These are phyloP conservation scores for Ochetophila trinervis DNA, from an alignment of 306 rosid species.

Conservation along the genomic window DNA sequence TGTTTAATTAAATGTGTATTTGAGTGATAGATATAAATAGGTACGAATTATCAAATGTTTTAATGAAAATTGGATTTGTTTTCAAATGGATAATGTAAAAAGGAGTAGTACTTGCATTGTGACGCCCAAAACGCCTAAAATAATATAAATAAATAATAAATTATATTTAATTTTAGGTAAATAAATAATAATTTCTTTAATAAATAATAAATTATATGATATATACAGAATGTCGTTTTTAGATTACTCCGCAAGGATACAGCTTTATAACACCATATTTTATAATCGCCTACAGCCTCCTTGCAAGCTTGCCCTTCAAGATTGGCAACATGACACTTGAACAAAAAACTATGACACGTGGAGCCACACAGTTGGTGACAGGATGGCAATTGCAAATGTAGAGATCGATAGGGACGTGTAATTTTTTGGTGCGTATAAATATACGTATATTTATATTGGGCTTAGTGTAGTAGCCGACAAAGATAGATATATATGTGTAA, in stretches of 20 bases:
- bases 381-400: background rate
- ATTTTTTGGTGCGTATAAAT: background rate
- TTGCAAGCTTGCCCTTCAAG: background rate
- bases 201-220: no score
- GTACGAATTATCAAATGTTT: no score
- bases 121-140: no score
- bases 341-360: background rate
- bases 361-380: constrained; percentile 1
- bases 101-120: no score
- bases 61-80: no score
- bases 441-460: background rate
- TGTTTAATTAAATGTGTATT: no score
- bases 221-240: background rate
- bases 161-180: no score
- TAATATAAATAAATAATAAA: no score
- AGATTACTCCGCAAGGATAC: constrained; percentile 10
- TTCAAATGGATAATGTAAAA: no score
- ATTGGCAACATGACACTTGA: no score
- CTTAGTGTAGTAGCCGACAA: constrained; percentile 33
- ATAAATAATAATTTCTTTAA: no score
- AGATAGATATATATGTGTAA: constrained; percentile 2
- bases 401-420: background rate
- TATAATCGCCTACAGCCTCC: background rate
- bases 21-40: no score
- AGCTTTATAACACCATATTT: background rate